Evolutionary conservation across 2,329 filamentous ascomycete genomes (phyloP), one percentile per base, ranked within the genome.

Genomic region (Botrytis galanthina): DNA sequence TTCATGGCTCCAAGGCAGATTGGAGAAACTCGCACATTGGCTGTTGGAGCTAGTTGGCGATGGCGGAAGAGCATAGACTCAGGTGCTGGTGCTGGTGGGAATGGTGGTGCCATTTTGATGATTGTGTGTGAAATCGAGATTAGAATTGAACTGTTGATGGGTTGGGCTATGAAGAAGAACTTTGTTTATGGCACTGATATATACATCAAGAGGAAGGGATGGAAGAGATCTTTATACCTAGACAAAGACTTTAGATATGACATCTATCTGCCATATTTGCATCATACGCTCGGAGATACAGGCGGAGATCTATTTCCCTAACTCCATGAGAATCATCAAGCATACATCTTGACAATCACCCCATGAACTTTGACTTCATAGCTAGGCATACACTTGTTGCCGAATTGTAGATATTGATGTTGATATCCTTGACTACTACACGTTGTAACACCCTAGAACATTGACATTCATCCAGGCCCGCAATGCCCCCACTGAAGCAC

Each of bases 1-100:
- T 87, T 89, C 89, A 92, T 91, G 70, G 84, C 84, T 14, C 90
- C 91, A 2, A 93, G 85, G 54, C 86, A 89, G 0, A 93, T 81
- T 8, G 90, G 91, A 75, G 88, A 91, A 29, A 93, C 90, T 42
- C 89, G 85, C 35, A 93, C 85, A 0, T 87, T 86, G 2, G 91
- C 91, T 0, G 86, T 88, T 12, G 90, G 90, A 2, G 90, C 88
- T 16, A 93, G 86, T 61, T 93, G 82, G 6, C 91, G 89, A 78
- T 92, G 91, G 70, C 89, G 86, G 74, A 85, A 89, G 75, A 93
- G 82, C 72, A 88, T 86, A 73, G 90, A 90, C 80, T 87, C 85
- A 37, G 89, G 86, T 44, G 16, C 74, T 75, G 35, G 75, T 60
- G 75, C 68, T 46, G 44, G 76, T 77, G n/a, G 73, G 64, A 77